Base-by-base conservation (phyloP, 176 grass and related monocot genomes). In the Cymbopogon citratus region DNA sequence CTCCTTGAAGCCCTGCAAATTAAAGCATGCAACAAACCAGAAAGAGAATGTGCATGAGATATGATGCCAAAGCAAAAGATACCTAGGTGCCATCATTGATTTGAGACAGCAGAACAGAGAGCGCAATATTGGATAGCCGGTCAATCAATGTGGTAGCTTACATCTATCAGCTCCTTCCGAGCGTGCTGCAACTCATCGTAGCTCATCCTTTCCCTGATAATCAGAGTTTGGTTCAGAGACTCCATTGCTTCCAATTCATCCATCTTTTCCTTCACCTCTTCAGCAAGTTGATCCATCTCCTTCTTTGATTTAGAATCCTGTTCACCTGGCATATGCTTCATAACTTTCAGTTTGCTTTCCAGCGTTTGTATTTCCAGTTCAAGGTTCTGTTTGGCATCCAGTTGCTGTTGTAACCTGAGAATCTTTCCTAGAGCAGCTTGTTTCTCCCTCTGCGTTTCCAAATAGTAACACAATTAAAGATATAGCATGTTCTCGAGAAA, bases 321-420 rank as follows among this genome's bases (percentile, higher is more conserved):
- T 2, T 85, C 76, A 41, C 81, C 87, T 44, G 75, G 43, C 3
- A 46, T 46, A 46, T 46, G 44, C 13, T 46, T 76, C 87, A 90
- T 82, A 16, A 87, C 85, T 63, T 90, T 71, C 27, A 89, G 29
- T 28, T 87, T 78, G 14, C 78, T 87, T 45, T 75, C 81, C 48
- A 90, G 49, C 21, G 87, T 87, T 70, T 92, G 86, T 71, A 92
- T 92, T 78, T 92, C 69, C 26, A 92, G 49, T 23, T 92, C 90
- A 24, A 89, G 83, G 23, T 88, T 92, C 65, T 89, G 78, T 27
- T 88, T 92, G 26, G 90, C 86, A 75, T 86, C 69, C 66, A 89
- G 24, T 56, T 92, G 66, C 16, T 89, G 81, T 39, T 92, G 74
- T 68, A 92, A 73, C 65, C 81, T 83, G 34, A 90, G 59, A 63